These are phyloP conservation scores for Coemansia sp. DNA, from an alignment of 192 early-diverging fungal species.

Conservation along the genomic window DNA sequence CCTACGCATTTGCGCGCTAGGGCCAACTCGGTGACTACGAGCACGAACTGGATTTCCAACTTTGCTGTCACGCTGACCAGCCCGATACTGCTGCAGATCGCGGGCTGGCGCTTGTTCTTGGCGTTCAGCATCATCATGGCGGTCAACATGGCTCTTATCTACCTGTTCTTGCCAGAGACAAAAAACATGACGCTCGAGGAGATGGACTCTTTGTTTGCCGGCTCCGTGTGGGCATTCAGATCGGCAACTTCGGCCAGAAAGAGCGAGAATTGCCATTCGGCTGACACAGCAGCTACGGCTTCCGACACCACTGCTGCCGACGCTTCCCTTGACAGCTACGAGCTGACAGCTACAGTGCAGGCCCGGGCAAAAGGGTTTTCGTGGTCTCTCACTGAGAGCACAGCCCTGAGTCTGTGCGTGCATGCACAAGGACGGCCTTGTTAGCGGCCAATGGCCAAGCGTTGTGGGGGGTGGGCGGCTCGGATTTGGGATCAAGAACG, in stretches of 20 bases:
- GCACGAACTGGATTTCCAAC: constrained; percentile 70
- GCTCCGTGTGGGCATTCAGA: constrained; percentile 31
- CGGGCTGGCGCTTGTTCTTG: constrained; percentile 61
- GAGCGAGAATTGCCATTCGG: background rate
- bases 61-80: constrained; percentile 57
- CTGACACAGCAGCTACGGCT: background rate
- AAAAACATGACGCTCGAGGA: constrained; percentile 81
- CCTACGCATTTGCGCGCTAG: constrained; percentile 65
- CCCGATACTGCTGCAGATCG: constrained; percentile 60
- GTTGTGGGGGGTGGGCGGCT: background rate
- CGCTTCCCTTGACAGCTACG: background rate
- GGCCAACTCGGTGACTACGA: constrained; percentile 62
- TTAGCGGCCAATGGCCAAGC: background rate
- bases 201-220: constrained; percentile 72
- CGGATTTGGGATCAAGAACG: background rate
- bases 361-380: background rate
- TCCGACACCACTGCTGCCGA: background rate
- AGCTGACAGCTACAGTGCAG: background rate
- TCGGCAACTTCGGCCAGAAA: background rate
- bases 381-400: background rate
- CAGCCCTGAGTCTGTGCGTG: background rate
- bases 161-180: constrained; percentile 75
- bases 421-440: background rate
- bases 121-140: constrained; percentile 67
- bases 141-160: constrained; percentile 60